Percentiles rank a stretch among this genome's conserved stretches.
phyloP scores from a whole-genome alignment of 106 monocot species.

The Platanthera guangdongensis region DNA sequence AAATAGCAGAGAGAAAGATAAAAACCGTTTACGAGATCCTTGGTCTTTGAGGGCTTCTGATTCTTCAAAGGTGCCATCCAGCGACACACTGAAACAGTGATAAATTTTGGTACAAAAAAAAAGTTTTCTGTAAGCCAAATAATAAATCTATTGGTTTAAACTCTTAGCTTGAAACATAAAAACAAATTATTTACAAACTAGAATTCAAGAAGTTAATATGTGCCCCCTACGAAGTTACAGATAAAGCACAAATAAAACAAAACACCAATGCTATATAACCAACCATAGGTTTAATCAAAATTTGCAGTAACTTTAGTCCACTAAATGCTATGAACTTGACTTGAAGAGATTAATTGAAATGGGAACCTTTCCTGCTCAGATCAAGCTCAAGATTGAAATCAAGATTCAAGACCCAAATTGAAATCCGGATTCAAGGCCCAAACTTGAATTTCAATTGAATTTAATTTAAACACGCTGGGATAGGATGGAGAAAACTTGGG shows the following conservation, averaged over 20 bases:
- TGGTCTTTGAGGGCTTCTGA: slow-evolving; percentile 27
- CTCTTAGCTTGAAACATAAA: background rate
- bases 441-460: too few species aligned
- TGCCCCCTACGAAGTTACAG: background rate
- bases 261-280: too few species aligned
- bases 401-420: too few species aligned
- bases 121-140: background rate
- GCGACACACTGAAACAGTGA: slow-evolving; percentile 27
- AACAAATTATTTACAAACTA: background rate
- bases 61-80: slow-evolving; percentile 30
- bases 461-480: too few species aligned
- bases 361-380: too few species aligned
- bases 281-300: too few species aligned
- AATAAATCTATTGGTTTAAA: background rate
- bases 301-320: too few species aligned
- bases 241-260: background rate
- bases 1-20: background rate
- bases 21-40: slow-evolving; percentile 48
- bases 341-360: too few species aligned
- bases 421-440: too few species aligned
- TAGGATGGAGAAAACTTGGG: too few species aligned
- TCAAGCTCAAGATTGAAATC: too few species aligned
- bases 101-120: background rate
- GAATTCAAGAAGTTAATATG: background rate
- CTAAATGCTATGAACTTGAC: too few species aligned